Conservation (phyloP, 768 basidiomycete genomes). For the Cyclocybe cylindracea region DNA sequence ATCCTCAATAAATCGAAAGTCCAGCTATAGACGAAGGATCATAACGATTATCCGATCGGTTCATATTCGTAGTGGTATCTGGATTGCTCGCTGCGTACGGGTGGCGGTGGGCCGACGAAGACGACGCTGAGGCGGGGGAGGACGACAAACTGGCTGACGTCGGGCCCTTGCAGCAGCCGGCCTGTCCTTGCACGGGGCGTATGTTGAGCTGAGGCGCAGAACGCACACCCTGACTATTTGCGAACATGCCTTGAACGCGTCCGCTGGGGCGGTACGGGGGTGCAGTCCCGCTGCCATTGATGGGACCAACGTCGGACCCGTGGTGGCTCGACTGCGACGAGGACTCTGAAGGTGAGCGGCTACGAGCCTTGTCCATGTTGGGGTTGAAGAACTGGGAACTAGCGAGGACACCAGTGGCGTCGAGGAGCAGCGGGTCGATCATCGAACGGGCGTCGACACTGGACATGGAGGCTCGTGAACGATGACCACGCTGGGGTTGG, state of each 20-base stretch:
- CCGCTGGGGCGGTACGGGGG: constrained; percentile 24
- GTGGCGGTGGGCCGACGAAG: constrained; percentile 7
- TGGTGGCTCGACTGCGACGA: constrained; percentile 31
- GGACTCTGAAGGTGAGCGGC: constrained; percentile 30
- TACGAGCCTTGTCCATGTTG: constrained; percentile 17
- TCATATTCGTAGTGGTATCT: constrained; percentile 4
- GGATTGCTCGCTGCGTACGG: constrained; percentile 22
- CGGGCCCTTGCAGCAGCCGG: background rate
- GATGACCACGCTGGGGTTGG: background rate
- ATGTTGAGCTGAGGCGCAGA: constrained; percentile 19
- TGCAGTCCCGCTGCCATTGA: constrained; percentile 10
- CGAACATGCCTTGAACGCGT: constrained; percentile 25
- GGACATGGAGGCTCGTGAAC: constrained; percentile 10
- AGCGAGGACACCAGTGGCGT: constrained; percentile 5
- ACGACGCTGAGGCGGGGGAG: constrained; percentile 12
- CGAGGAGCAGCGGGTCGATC: constrained; percentile 16
- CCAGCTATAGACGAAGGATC: constrained; percentile 17
- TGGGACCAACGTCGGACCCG: constrained; percentile 13
- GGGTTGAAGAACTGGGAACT: constrained; percentile 8
- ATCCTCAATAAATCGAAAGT: constrained; percentile 16
- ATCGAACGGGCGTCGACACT: constrained; percentile 2
- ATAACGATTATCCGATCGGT: constrained; percentile 6
- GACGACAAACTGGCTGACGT: constrained; percentile 15
- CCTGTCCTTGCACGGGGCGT: constrained; percentile 15
- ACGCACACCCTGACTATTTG: constrained; percentile 12